A percentile compares a stretch with the other conserved stretches of the same genome.
Conservation (phyloP, 331 rosid genomes). For the Acacia concinna region DNA sequence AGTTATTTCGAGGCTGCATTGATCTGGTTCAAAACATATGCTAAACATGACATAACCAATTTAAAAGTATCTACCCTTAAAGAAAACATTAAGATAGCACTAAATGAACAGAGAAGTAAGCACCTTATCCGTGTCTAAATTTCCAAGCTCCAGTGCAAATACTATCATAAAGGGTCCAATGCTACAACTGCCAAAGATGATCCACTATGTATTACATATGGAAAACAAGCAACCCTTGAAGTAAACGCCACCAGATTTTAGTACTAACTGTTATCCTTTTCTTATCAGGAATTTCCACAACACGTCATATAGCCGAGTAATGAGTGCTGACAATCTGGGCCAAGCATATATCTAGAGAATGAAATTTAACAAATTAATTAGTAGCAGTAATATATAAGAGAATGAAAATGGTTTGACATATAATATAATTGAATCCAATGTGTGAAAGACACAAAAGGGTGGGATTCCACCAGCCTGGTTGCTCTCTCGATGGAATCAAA, state of each 20-base stretch:
- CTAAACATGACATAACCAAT: too few relatives aligned
- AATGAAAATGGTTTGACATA: too few relatives aligned
- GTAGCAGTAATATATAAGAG: not conserved
- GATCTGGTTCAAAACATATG: too few relatives aligned
- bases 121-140: not conserved
- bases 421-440: not conserved
- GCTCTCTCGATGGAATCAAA: slow-evolving; percentile 65
- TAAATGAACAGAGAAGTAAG: not conserved
- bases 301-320: not conserved
- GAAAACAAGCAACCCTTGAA: not conserved
- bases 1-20: not conserved
- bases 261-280: not conserved
- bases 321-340: not conserved
- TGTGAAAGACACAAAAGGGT: slow-evolving; percentile 30
- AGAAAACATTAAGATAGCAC: not conserved
- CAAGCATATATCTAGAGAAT: not conserved
- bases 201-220: too few relatives aligned
- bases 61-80: not conserved
- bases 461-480: slow-evolving; percentile 65
- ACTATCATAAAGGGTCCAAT: too few relatives aligned
- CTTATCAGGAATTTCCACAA: not conserved
- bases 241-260: not conserved
- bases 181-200: too few relatives aligned
- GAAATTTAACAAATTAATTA: not conserved
- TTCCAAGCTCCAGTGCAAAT: too few relatives aligned